Evolutionary conservation across 192 early-diverging fungal species (phyloP).

Genomic region (Pilobolus umbonatus): DNA sequence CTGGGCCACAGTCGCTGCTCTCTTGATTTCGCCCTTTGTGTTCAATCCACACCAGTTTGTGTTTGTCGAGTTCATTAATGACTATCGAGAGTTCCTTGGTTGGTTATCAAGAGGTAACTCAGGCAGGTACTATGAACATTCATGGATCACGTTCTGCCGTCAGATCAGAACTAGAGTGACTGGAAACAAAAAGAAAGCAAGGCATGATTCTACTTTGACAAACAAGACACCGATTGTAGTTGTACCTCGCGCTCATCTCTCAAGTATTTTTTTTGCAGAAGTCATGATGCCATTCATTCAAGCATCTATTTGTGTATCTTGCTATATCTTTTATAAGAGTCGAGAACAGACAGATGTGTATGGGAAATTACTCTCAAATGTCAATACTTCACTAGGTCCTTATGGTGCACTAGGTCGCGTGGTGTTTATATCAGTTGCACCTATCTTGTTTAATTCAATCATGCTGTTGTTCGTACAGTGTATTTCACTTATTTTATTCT

Average conservation of each 20-base stretch:
- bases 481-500: constrained; percentile 43
- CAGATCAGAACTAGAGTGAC: constrained; percentile 54
- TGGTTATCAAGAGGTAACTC: constrained; percentile 63
- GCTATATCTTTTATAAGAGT: constrained; percentile 53
- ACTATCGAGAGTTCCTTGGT: constrained; percentile 61
- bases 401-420: constrained; percentile 40
- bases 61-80: constrained; percentile 58
- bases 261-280: constrained; percentile 56
- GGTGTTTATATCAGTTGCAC: constrained; percentile 47
- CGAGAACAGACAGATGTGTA: constrained; percentile 18
- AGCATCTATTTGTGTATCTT: constrained; percentile 45
- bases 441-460: constrained; percentile 50
- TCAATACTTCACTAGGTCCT: constrained; percentile 11
- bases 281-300: constrained; percentile 58
- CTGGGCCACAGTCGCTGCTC: constrained; percentile 61
- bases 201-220: constrained; percentile 21
- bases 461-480: constrained; percentile 49
- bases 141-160: constrained; percentile 66
- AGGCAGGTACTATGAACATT: constrained; percentile 47
- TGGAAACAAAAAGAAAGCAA: constrained; percentile 57
- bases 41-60: constrained; percentile 76
- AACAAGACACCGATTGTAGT: constrained; percentile 38
- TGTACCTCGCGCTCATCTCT: constrained; percentile 52
- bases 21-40: constrained; percentile 63
- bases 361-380: background rate